Conservation (phyloP, 1,284 basidiomycete species). For the Porodaedalea pini region DNA sequence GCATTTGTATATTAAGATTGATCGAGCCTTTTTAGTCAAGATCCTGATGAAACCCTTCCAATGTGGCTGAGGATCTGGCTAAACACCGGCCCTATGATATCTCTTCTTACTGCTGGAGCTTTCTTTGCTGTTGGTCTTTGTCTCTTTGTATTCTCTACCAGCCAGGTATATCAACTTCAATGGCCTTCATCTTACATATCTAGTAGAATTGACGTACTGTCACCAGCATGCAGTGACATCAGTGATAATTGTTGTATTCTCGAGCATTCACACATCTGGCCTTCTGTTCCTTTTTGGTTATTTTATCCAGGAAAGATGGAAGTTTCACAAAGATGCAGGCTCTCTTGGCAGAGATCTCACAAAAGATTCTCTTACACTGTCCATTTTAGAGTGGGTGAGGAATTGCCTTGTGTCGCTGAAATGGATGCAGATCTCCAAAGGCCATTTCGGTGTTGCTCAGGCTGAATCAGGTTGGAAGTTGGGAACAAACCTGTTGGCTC, state of each 20-base stretch:
- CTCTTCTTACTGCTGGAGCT: background rate
- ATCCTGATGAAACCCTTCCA: background rate
- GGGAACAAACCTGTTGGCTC: too few species aligned
- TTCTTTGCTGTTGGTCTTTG: constrained; percentile 5
- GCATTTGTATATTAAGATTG: too few species aligned
- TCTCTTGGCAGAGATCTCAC: background rate
- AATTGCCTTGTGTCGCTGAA: too few species aligned
- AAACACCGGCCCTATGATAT: constrained; percentile 11
- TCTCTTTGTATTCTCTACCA: constrained; percentile 1
- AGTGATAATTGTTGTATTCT: background rate
- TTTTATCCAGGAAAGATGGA: constrained; percentile 7
- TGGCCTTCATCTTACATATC: too few species aligned
- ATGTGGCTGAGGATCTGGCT: background rate
- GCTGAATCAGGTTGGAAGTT: too few species aligned
- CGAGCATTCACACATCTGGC: background rate
- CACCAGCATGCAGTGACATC: background rate
- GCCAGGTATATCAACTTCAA: constrained; percentile 8
- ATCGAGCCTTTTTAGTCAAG: too few species aligned
- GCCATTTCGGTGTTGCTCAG: too few species aligned
- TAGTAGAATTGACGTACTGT: background rate
- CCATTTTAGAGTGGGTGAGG: too few species aligned
- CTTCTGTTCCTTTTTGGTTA: background rate
- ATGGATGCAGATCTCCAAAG: too few species aligned
- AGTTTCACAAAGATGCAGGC: constrained; percentile 1
- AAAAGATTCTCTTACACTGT: background rate